A percentile compares a stretch with the other conserved stretches of the same genome.
Evolutionary conservation across 352 stramenopile species (phyloP).

Genomic region (Saprolegnia diclina): DNA sequence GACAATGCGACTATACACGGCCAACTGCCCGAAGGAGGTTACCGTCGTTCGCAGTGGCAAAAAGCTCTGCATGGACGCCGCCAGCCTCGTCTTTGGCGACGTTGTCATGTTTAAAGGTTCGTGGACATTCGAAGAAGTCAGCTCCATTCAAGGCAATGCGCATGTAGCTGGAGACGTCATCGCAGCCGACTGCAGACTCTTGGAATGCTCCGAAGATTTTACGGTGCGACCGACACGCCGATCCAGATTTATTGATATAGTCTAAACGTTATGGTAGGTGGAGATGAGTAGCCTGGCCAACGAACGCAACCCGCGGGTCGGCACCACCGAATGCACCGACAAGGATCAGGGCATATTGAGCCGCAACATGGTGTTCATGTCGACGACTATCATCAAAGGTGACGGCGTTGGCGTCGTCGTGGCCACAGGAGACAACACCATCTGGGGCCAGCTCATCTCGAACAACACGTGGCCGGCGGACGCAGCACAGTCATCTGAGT

Average conservation of each 20-base stretch:
- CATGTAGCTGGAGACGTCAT: conserved; percentile 71
- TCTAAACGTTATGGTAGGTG: conserved; percentile 1
- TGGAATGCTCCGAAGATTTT: conserved; percentile 73
- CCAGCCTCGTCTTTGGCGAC: conserved; percentile 87
- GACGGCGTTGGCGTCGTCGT: conserved; percentile 60
- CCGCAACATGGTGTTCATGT: conserved; percentile 70
- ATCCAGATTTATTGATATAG: not conserved
- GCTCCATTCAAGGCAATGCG: not conserved
- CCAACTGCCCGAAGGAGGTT: conserved; percentile 80
- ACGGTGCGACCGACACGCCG: not conserved
- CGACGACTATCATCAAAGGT: conserved; percentile 46
- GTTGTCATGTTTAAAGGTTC: conserved; percentile 82
- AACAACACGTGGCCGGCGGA: conserved; percentile 51
- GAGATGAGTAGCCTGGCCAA: conserved; percentile 23
- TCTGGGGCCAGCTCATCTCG: conserved; percentile 60
- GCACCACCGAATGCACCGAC: conserved; percentile 22
- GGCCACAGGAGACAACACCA: conserved; percentile 58
- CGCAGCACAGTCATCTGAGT: not conserved
- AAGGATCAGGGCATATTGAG: conserved; percentile 36
- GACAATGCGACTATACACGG: conserved; percentile 87
- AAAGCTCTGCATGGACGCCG: conserved; percentile 87
- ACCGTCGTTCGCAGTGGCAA: conserved; percentile 77
- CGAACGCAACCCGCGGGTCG: conserved; percentile 17
- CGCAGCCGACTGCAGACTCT: conserved; percentile 80
- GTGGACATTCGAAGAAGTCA: not conserved